Percentiles rank a stretch among this genome's conserved stretches.
Evolutionary conservation across 2,329 filamentous ascomycete genomes (phyloP).

Genomic region (Lachnellula hyalina): DNA sequence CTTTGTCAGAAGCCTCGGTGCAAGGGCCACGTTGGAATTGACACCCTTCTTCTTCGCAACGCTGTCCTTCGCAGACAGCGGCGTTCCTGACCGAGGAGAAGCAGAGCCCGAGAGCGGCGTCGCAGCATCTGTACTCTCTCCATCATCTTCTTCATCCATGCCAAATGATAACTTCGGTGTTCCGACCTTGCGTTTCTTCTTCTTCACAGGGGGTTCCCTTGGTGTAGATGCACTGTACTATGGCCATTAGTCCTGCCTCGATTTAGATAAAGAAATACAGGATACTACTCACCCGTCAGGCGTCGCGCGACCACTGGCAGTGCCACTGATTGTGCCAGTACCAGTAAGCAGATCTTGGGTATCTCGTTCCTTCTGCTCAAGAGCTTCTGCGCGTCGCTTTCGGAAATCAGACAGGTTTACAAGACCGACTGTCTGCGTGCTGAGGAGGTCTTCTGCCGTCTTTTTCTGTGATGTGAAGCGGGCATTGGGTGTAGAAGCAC

Average conservation of each 20-base stretch:
- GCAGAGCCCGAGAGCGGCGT: conserved; percentile 19
- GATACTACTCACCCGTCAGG: conserved; percentile 51
- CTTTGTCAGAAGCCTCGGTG: conserved; percentile 74
- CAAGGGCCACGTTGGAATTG: conserved; percentile 55
- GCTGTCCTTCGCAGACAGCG: conserved; percentile 20
- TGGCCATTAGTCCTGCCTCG: conserved; percentile 21
- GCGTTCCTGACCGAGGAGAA: conserved; percentile 30
- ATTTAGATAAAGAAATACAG: conserved; percentile 8
- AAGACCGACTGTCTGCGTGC: conserved; percentile 61
- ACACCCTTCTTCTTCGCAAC: conserved; percentile 49
- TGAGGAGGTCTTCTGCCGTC: conserved; percentile 32
- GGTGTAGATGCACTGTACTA: conserved; percentile 40
- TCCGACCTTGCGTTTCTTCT: conserved; percentile 43
- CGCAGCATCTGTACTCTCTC: conserved; percentile 35
- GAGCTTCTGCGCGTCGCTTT: conserved; percentile 89
- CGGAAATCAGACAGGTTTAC: conserved; percentile 91
- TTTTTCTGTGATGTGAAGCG: conserved; percentile 30
- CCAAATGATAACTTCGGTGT: conserved; percentile 57
- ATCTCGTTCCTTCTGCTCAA: conserved; percentile 84
- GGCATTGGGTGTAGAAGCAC: conserved; percentile 28
- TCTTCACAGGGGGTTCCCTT: conserved; percentile 31
- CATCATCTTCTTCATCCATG: conserved; percentile 44
- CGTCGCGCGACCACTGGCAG: conserved; percentile 30
- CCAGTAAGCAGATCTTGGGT: conserved; percentile 57
- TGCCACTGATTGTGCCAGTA: conserved; percentile 27